Evolutionary conservation across 1,284 basidiomycete species (phyloP), one percentile per base, ranked within the genome.

Genomic region (Meira miltonrushii): DNA sequence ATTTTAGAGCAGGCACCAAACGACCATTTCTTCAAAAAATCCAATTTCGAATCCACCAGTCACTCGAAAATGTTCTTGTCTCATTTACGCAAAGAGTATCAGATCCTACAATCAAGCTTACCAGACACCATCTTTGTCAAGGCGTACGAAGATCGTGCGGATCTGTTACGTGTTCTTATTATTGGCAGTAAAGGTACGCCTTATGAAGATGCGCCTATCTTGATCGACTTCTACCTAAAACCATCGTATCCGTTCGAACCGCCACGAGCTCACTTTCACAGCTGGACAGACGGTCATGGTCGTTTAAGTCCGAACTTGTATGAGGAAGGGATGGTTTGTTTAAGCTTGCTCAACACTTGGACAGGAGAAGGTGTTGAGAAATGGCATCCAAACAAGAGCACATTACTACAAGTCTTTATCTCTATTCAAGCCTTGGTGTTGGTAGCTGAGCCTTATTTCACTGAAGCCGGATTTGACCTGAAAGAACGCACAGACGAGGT

Each of bases 141-240:
- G 15, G 80, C 81, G 5, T 84, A 83, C 71, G 83, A 83, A 78
- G 88, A 94, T 74, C 85, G 92, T 21, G 82, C 85, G 40, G 92
- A 96, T 80, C 83, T 96, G 25, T 79, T 95, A 60, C 85, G 92
- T 39, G 89, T 85, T 67, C 82, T 96, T 57, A 95, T 95, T 68
- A 87, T 96, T 66, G 92, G 92, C 11, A 90, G 92, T 59, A 86
- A 89, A 71, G 92, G 92, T 61, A 96, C 92, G 8, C 92, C 92
- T n/a, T 69, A 64, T 71, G 86, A 90, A 77, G 87, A 94, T 78
- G 90, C 90, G 19, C 92, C 92, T 0, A 93, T 95, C 78, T 86
- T 95, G 33, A 92, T 95, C 61, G 92, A 96, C 79, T 91, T 93
- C 84, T 87, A 88, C 83, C 83, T 94, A 28, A 86, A 87, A 1